These are phyloP conservation scores for Chalciporus pseudorubinellus DNA, from an alignment of 768 basidiomycete genomes.

Conservation along the genomic window DNA sequence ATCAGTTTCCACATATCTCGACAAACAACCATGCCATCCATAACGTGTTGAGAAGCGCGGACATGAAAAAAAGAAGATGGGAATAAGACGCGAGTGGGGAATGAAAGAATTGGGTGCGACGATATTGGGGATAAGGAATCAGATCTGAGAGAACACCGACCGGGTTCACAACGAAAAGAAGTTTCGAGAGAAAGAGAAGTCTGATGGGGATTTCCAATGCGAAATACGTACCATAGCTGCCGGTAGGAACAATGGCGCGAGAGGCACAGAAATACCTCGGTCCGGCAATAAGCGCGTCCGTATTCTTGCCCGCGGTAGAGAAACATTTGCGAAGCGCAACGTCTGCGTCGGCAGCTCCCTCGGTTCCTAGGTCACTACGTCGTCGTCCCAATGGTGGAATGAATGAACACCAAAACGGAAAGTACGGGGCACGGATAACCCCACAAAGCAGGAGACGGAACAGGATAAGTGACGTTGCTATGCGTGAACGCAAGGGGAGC, in stretches of 20 bases:
- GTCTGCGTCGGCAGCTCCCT: conserved; percentile 64
- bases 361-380: conserved; percentile 62
- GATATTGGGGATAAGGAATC: too few species aligned
- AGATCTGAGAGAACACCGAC: too few species aligned
- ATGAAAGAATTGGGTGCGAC: not conserved
- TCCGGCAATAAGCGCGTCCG: conserved; percentile 51
- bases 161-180: not conserved
- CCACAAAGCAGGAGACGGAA: conserved; percentile 3
- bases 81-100: not conserved
- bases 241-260: conserved; percentile 57
- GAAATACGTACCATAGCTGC: conserved; percentile 49
- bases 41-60: conserved; percentile 19
- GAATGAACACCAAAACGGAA: too few species aligned
- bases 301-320: conserved; percentile 35
- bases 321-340: conserved; percentile 56
- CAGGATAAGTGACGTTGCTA: not conserved
- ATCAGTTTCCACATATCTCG: not conserved
- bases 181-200: not conserved
- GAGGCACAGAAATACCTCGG: conserved; percentile 63
- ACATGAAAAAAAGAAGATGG: not conserved
- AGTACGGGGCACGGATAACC: not conserved
- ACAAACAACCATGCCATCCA: not conserved
- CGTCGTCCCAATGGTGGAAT: too few species aligned
- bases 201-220: not conserved
- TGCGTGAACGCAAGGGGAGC: not conserved